These are phyloP conservation scores for Xylaria sp. DNA, from an alignment of 2,329 filamentous ascomycete species.

Conservation along the genomic window DNA sequence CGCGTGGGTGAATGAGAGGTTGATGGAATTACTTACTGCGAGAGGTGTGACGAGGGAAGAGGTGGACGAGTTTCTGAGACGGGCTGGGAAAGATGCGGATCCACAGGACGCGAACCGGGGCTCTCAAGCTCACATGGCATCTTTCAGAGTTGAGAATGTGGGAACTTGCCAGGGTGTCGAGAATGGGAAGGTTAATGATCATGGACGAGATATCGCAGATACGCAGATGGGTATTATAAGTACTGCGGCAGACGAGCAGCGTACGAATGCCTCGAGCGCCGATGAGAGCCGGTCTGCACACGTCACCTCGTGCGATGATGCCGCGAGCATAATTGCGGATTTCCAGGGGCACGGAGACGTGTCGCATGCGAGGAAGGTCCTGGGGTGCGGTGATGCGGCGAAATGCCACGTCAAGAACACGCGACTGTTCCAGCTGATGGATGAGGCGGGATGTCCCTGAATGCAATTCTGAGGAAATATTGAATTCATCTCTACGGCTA, in stretches of 20 bases:
- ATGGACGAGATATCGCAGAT: neutral
- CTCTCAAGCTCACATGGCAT: neutral
- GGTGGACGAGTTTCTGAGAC: slow-evolving; percentile 52
- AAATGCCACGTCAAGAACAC: slow-evolving; percentile 48
- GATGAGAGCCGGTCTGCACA: slow-evolving; percentile 12
- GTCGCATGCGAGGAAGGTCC: slow-evolving; percentile 30
- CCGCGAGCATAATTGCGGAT: slow-evolving; percentile 45
- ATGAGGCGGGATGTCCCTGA: slow-evolving; percentile 37
- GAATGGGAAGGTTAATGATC: too few species aligned
- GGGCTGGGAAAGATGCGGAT: slow-evolving; percentile 43
- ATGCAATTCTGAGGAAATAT: too few species aligned
- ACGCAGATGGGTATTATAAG: neutral
- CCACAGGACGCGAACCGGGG: neutral
- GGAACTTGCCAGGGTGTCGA: neutral
- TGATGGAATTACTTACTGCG: slow-evolving; percentile 56
- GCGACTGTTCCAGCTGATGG: slow-evolving; percentile 48
- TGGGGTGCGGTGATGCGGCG: slow-evolving; percentile 42
- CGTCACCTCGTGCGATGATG: slow-evolving; percentile 46
- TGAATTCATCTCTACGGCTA: neutral
- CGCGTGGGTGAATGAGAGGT: slow-evolving; percentile 58
- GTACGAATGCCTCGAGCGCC: neutral
- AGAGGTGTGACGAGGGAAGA: slow-evolving; percentile 54
- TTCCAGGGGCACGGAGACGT: slow-evolving; percentile 44
- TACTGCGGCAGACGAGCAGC: neutral
- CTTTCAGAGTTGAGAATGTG: neutral